phyloP scores from a whole-genome alignment of 2,329 filamentous ascomycete genomes.

The Colletotrichum gloeosporioides region DNA sequence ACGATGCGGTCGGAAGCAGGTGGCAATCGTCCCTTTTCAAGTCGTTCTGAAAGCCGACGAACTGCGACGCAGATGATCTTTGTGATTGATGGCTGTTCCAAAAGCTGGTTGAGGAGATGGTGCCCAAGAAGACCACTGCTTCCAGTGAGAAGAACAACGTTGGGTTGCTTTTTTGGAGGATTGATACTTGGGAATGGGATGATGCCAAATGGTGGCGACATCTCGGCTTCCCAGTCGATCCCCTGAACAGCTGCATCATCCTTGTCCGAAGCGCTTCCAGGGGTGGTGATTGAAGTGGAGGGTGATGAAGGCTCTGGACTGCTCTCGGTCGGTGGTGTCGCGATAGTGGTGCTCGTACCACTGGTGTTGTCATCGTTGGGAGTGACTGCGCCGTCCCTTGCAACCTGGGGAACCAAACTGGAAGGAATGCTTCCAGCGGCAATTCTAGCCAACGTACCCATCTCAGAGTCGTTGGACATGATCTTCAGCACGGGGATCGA shows the following conservation, averaged over 20 bases:
- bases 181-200: background rate
- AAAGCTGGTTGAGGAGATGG: background rate
- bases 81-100: background rate
- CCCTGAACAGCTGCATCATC: background rate
- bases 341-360: constrained; percentile 24
- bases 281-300: background rate
- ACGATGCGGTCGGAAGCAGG: background rate
- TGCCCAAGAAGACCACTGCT: background rate
- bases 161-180: background rate
- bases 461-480: background rate
- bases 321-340: background rate
- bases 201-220: background rate
- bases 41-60: background rate
- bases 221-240: constrained; percentile 22
- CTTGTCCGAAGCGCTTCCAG: background rate
- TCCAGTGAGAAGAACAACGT: background rate
- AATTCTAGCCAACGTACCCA: background rate
- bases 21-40: background rate
- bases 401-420: background rate
- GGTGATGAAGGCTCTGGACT: background rate
- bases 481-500: constrained; percentile 46
- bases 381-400: background rate
- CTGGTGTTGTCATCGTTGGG: background rate
- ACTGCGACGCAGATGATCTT: background rate
- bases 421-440: background rate